A percentile compares a stretch with the other conserved stretches of the same genome.
Evolutionary conservation across 164 flowering plant species (phyloP).

Genomic region (Saururus chinensis): DNA sequence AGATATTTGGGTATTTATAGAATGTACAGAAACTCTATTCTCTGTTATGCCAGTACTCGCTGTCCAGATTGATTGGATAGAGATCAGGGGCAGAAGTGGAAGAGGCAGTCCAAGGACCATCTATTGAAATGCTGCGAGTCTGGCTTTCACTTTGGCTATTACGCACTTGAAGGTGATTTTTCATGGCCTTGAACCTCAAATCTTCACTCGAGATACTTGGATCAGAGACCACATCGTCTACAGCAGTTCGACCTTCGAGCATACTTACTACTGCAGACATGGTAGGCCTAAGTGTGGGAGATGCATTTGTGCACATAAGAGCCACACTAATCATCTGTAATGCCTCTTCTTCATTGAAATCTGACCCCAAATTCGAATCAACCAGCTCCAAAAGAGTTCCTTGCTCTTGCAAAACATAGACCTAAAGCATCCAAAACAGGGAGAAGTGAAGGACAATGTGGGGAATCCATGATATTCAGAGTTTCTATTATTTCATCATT

Average conservation of each 20-base stretch:
- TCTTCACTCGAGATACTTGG: background rate
- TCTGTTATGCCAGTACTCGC: constrained; percentile 9
- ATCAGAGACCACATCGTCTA: background rate
- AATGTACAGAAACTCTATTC: background rate
- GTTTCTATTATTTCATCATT: too few species aligned
- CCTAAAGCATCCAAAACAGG: constrained; percentile 16
- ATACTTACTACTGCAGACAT: constrained; percentile 70
- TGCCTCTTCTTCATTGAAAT: constrained; percentile 44
- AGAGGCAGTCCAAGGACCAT: background rate
- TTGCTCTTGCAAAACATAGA: constrained; percentile 56
- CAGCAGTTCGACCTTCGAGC: constrained; percentile 45
- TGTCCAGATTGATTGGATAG: constrained; percentile 13
- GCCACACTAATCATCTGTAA: constrained; percentile 46
- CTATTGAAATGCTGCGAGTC: background rate
- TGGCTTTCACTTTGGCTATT: background rate
- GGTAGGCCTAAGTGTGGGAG: constrained; percentile 58
- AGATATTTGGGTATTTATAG: too few species aligned
- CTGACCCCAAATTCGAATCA: constrained; percentile 48
- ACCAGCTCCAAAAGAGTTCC: constrained; percentile 60
- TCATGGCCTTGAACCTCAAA: background rate
- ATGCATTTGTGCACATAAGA: constrained; percentile 64
- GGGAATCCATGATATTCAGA: too few species aligned
- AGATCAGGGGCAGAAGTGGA: background rate
- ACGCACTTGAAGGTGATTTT: too few species aligned
- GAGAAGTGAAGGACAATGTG: too few species aligned